These are phyloP conservation scores for Artemisia annua DNA, from an alignment of 129 eudicot genomes.

Conservation along the genomic window DNA sequence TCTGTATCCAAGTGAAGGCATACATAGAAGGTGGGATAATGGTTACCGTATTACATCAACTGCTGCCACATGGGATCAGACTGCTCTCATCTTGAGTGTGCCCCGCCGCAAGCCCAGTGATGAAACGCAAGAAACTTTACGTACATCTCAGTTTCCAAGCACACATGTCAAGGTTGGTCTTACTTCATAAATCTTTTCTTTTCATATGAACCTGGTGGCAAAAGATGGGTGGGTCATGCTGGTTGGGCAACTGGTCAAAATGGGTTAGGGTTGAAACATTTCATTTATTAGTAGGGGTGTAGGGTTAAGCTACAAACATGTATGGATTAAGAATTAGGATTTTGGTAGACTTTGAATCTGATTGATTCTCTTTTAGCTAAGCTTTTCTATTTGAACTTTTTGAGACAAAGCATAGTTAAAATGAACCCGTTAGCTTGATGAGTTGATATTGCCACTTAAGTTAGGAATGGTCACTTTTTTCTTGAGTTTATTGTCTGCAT, in stretches of 20 bases:
- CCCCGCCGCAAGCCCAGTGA: constrained; percentile 67
- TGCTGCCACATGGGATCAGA: constrained; percentile 75
- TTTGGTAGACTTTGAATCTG: not conserved
- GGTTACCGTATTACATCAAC: constrained; percentile 78
- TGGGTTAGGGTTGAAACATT: not conserved
- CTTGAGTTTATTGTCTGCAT: not conserved
- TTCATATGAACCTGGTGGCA: not conserved
- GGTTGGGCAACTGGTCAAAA: not conserved
- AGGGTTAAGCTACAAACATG: no score
- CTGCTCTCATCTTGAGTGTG: constrained; percentile 73
- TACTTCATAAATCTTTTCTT: not conserved
- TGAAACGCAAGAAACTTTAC: constrained; percentile 80
- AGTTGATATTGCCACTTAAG: not conserved
- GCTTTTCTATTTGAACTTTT: not conserved
- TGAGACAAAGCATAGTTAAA: not conserved
- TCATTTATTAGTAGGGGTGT: not conserved
- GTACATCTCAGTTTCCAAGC: constrained; percentile 91
- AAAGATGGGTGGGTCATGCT: not conserved
- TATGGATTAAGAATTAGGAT: not conserved
- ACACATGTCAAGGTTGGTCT: constrained; percentile 74
- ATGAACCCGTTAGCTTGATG: not conserved
- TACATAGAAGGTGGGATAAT: constrained; percentile 76
- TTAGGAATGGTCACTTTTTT: not conserved
- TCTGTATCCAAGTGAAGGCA: constrained; percentile 82
- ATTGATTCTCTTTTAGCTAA: not conserved